A percentile compares a stretch with the other conserved stretches of the same genome.
phyloP scores from a whole-genome alignment of 148 eudicot species.

The Fagopyrum homotropicum region DNA sequence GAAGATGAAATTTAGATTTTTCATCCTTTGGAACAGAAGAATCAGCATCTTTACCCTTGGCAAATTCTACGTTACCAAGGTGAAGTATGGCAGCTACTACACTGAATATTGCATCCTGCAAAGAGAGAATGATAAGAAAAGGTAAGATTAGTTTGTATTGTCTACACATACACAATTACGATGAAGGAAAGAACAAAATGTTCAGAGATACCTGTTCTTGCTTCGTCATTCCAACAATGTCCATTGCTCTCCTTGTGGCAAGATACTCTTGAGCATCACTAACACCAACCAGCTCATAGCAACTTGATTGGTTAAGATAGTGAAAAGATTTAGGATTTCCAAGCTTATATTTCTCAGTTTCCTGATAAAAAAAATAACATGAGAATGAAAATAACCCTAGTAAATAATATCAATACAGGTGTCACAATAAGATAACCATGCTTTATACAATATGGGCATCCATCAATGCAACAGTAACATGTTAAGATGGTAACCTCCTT shows the following conservation, averaged over 20 bases:
- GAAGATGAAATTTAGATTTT: conserved; percentile 67
- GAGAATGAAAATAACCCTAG: neutral
- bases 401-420: neutral
- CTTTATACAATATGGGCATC: neutral
- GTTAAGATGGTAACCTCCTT: conserved; percentile 14
- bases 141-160: neutral
- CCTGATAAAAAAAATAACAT: conserved; percentile 32
- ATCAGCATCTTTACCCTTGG: conserved; percentile 73
- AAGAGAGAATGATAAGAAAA: neutral
- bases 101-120: conserved; percentile 87
- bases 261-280: conserved; percentile 78
- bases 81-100: conserved; percentile 85
- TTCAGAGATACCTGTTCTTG: conserved; percentile 52
- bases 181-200: conserved; percentile 12
- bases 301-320: conserved; percentile 80
- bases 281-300: conserved; percentile 63
- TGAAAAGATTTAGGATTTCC: conserved; percentile 68
- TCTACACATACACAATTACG: conserved; percentile 6
- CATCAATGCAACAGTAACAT: neutral
- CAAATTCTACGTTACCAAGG: conserved; percentile 69
- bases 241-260: conserved; percentile 91
- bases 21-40: conserved; percentile 76
- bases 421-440: neutral
- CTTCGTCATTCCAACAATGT: conserved; percentile 76
- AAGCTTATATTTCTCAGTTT: conserved; percentile 64